Conservation (phyloP, 768 basidiomycete genomes). For the Amanita pseudoporphyria region DNA sequence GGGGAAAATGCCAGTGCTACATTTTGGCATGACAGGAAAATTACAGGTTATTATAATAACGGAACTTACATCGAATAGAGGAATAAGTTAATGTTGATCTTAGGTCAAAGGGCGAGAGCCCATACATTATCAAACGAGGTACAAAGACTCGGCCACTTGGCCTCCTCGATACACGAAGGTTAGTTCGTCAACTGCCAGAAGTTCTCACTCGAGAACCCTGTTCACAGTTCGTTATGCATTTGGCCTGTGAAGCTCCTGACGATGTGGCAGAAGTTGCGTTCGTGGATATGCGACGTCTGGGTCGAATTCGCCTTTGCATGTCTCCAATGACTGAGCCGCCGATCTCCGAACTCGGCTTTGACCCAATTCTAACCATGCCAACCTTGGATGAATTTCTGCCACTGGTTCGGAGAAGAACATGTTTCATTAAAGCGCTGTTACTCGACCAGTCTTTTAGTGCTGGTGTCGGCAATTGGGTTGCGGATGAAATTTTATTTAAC, state of each 20-base stretch:
- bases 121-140: slow-evolving; percentile 38
- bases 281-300: slow-evolving; percentile 61
- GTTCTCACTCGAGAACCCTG: neutral
- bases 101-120: slow-evolving; percentile 41
- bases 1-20: slow-evolving; percentile 58
- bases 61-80: slow-evolving; percentile 11
- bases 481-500: slow-evolving; percentile 75
- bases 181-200: neutral
- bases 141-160: slow-evolving; percentile 38
- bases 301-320: slow-evolving; percentile 53
- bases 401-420: slow-evolving; percentile 41
- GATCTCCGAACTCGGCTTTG: slow-evolving; percentile 66
- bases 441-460: slow-evolving; percentile 75
- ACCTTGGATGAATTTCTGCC: slow-evolving; percentile 38
- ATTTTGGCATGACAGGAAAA: slow-evolving; percentile 87
- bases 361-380: slow-evolving; percentile 67
- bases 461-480: slow-evolving; percentile 79
- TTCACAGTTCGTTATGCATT: slow-evolving; percentile 51
- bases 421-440: slow-evolving; percentile 67
- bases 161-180: slow-evolving; percentile 65
- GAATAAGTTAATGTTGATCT: neutral
- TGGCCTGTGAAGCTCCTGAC: slow-evolving; percentile 29
- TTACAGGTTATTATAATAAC: slow-evolving; percentile 33
- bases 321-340: slow-evolving; percentile 56
- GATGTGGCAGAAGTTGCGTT: slow-evolving; percentile 51